phyloP scores from a whole-genome alignment of 106 monocot genomes.

The Allium cepa region DNA sequence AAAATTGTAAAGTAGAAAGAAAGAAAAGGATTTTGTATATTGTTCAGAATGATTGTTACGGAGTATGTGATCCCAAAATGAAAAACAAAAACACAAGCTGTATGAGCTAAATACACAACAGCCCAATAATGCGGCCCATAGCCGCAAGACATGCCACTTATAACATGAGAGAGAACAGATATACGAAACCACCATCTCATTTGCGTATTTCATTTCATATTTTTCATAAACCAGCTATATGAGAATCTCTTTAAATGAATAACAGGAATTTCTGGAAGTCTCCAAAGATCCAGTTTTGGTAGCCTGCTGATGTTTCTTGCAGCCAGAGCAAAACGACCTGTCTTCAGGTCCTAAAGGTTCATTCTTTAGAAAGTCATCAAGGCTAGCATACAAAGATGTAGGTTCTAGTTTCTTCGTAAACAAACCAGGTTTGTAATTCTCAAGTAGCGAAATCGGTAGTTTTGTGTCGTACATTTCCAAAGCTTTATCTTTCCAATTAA shows the following conservation, averaged over 20 bases:
- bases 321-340: constrained; percentile 59
- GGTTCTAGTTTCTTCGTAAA: constrained; percentile 46
- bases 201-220: no score
- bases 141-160: no score
- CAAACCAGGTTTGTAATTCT: constrained; percentile 48
- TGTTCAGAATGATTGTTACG: no score
- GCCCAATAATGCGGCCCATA: no score
- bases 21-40: no score
- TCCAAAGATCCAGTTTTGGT: constrained; percentile 80
- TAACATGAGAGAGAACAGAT: no score
- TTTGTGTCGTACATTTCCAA: constrained; percentile 39
- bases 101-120: no score
- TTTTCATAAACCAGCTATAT: constrained; percentile 58
- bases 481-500: constrained; percentile 43
- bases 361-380: constrained; percentile 84
- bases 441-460: constrained; percentile 53
- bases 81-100: no score
- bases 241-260: constrained; percentile 83
- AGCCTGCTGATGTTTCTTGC: constrained; percentile 73
- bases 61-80: no score
- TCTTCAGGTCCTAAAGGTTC: constrained; percentile 46
- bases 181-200: no score
- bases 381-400: constrained; percentile 70
- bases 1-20: no score
- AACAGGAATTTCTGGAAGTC: constrained; percentile 65